These are phyloP conservation scores for Zancudomyces culisetae DNA, from an alignment of 371 early-diverging fungal species.

Conservation along the genomic window DNA sequence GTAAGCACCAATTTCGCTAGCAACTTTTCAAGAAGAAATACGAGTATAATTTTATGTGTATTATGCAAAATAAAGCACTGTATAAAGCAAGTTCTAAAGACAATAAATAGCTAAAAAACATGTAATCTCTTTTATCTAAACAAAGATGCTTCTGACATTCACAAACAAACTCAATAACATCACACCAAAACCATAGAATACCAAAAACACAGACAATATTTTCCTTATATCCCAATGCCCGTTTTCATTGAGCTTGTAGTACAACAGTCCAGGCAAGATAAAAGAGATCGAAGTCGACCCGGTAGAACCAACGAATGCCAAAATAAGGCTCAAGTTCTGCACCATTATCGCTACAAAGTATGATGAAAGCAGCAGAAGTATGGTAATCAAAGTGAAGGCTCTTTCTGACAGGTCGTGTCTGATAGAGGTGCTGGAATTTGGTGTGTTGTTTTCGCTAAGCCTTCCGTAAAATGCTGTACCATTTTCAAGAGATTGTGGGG, in stretches of 20 bases:
- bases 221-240: neutral
- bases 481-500: neutral
- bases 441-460: neutral
- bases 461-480: neutral
- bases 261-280: constrained; percentile 91
- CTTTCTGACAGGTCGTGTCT: neutral
- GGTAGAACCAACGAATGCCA: constrained; percentile 93
- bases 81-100: too few species aligned
- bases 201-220: constrained; percentile 25
- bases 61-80: too few species aligned
- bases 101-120: too few species aligned
- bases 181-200: constrained; percentile 33
- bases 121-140: too few species aligned
- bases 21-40: too few species aligned
- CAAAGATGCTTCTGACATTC: too few species aligned
- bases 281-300: constrained; percentile 96
- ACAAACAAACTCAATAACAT: constrained; percentile 41
- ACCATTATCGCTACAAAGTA: constrained; percentile 60
- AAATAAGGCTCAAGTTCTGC: constrained; percentile 54
- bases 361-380: constrained; percentile 39
- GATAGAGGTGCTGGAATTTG: neutral
- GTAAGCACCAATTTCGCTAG: too few species aligned
- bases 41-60: too few species aligned
- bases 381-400: constrained; percentile 27
- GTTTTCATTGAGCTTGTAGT: constrained; percentile 54